Evolutionary conservation across 371 early-diverging fungal species (phyloP), one percentile per base, ranked within the genome.

Genomic region (Phascolomyces articulosus): DNA sequence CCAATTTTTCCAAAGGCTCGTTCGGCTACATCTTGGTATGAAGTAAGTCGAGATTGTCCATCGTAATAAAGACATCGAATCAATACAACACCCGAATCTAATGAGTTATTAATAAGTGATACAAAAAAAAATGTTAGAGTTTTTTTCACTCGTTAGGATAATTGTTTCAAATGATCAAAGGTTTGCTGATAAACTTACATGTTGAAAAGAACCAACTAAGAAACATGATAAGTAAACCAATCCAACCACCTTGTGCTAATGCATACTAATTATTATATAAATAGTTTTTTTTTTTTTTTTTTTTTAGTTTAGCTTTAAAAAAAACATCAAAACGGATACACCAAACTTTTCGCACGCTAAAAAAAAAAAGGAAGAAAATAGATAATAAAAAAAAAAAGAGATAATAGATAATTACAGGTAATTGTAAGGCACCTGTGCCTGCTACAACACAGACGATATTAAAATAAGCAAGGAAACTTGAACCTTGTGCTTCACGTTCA

Each of bases 211-310:
- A 40, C 80, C 80, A 80, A 49, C 74, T 70, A 13, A 80, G 66
- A 38, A 55, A 66, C 13, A 80, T 64, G 58, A 77, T 80, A 23
- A 80, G 69, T 15, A 79, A 47, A 54, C 78, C 78, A 72, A 90
- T 73, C 96, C 96, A 96, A 4, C 95, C 95, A 34, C 92, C 86
- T 57, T 90, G 86, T 24, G 77, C 82, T 26, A 94, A 75, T 56
- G 85, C 90, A 23, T 92, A 91, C 64, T 64, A 15, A 40, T 26
- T 24, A 55, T 29, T 13, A 34, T 40, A 31, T n/a, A 23, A 15
- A 59, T 23, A 40, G 47, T 59, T 44, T 59, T 13, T 15, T 59
- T 18, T 10, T 21, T n/a, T 24, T 49, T n/a, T 21, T 54, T 20
- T 58, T n/a, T 29, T 31, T 34, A 34, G 2, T 34, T 34, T 34